Evolutionary conservation across 176 grass and related monocot genomes (phyloP).

Genomic region (bread wheat (Triticum aestivum)): IWGSC_CS_RefSeq_v2.1 NC_057800.1:584091505-584092004

Average conservation of each 20-base stretch:
- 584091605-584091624: too few relatives aligned
- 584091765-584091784: neutral
- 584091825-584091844: neutral
- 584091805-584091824: neutral
- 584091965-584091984: neutral
- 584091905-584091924: neutral
- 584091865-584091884: slow-evolving; percentile 16
- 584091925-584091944: slow-evolving; percentile 8
- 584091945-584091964: neutral
- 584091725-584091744: neutral
- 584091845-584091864: neutral
- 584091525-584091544: too few relatives aligned
- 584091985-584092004: fast-evolving
- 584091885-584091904: slow-evolving; percentile 5
- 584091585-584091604: too few relatives aligned
- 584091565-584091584: too few relatives aligned
- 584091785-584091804: neutral
- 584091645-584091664: too few relatives aligned
- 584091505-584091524: too few relatives aligned
- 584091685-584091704: too few relatives aligned
- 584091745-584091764: neutral
- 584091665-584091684: too few relatives aligned
- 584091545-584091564: too few relatives aligned
- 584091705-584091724: too few relatives aligned
- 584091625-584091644: too few relatives aligned